Evolutionary conservation across 768 basidiomycete genomes (phyloP), one percentile per base, ranked within the genome.

Genomic region (Pleurotus platypus): DNA sequence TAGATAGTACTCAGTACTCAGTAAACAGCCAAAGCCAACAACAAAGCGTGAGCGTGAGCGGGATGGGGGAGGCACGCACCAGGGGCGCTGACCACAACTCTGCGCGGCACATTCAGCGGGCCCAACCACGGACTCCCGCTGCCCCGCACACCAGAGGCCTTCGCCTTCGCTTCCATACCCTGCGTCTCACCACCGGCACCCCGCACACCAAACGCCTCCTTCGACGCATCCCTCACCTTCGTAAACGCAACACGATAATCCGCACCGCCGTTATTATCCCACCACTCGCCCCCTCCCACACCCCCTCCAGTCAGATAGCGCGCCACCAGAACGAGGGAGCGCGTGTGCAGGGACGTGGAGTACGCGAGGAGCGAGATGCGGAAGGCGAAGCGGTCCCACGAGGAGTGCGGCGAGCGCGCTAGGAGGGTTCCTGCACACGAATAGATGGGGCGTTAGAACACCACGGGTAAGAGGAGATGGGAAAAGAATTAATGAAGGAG

Each of bases 241-340:
- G 30, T 68, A 72, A 98, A 98, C 22, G 71, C 77, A 53, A 97
- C 73, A 22, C 80, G 75, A 75, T 95, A 98, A 68, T 98, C 95
- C 60, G 68, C 61, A 0, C 86, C 87, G 2, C 62, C 71, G 63
- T 96, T 96, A 67, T 94, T 95, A 72, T 98, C 96, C 96, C 96
- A 98, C 80, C 88, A 90, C 73, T 98, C 95, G 1, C 82, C 81
- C 15, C 78, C 82, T 6, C 71, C 66, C 64, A 20, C 20, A 20
- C 20, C 20, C 20, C 20, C 20, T 20, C 78, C 69, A 66, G 72
- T 63, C 65, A 55, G 63, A 66, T 78, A 86, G 48, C 90, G 72
- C 8, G 80, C 79, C 55, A 83, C 87, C 13, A 90, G 72, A 77
- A 76, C 88, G 51, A 91, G 66, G 2, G 77, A 81, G 30, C 85